These are phyloP conservation scores for Fusarium sp. DNA, from an alignment of 2,329 filamentous ascomycete genomes.

Conservation along the genomic window DNA sequence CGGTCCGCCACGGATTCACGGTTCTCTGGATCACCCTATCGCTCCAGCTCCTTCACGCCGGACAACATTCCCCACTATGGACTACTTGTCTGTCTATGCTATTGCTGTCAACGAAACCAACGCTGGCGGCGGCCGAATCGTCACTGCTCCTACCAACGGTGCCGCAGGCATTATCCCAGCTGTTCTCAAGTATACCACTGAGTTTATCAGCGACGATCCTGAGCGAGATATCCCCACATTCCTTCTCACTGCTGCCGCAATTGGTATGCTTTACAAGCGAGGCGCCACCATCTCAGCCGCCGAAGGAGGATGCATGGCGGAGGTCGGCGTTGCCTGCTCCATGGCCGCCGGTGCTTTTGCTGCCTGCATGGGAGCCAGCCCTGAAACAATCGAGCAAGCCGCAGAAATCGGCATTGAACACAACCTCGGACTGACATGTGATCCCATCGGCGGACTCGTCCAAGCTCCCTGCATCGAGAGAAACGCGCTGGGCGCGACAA, in stretches of 20 bases:
- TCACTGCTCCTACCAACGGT: conserved; percentile 62
- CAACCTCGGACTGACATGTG: conserved; percentile 60
- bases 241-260: conserved; percentile 58
- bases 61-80: conserved; percentile 60
- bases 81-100: conserved; percentile 60
- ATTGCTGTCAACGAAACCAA: conserved; percentile 65
- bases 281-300: conserved; percentile 62
- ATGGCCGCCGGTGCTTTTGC: conserved; percentile 63
- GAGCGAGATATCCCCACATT: conserved; percentile 61
- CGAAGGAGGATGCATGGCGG: conserved; percentile 63
- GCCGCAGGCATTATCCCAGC: conserved; percentile 61
- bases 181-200: conserved; percentile 60
- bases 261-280: conserved; percentile 64
- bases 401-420: conserved; percentile 64
- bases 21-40: conserved; percentile 57
- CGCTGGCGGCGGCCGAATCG: conserved; percentile 59
- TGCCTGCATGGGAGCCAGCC: conserved; percentile 61
- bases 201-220: conserved; percentile 60
- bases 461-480: conserved; percentile 63
- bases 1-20: conserved; percentile 54
- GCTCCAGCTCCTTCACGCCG: conserved; percentile 56
- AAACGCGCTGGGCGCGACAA: conserved; percentile 60
- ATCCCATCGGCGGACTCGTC: conserved; percentile 60
- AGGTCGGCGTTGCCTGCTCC: conserved; percentile 61
- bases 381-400: conserved; percentile 60